Evolutionary conservation across 108 stramenopile species (phyloP), one percentile per base, ranked within the genome.

Genomic region (Aurantiochytrium sp.): DNA sequence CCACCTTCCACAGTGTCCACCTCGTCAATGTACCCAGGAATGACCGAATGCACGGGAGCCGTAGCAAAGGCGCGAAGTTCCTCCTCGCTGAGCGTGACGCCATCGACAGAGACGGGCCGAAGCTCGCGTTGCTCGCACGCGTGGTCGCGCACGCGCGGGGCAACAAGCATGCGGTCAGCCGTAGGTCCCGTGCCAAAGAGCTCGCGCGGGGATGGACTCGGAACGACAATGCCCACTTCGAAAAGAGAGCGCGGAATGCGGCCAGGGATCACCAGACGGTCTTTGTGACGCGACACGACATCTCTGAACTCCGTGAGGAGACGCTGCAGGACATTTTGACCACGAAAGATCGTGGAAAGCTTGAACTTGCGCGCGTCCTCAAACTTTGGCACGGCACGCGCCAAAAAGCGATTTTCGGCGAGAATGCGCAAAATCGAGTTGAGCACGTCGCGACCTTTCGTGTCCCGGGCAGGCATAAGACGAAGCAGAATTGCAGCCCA

Each of bases 401-500:
- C 88, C 14, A 94, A 29, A 19, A 47, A 73, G 3, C 97, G 96
- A 87, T 97, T 97, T 73, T 98, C 96, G 0, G 97, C 95, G 29
- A 99, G 89, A 49, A 97, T 96, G 14, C 96, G 95, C 12, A 99
- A 93, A 23, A 83, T 53, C 57, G 94, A 95, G 18, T 96, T 96
- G 96, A 99, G 97, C 88, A 97, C 96, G 8, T 97, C 94, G 58
- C 95, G 96, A 71, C 95, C 94, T 45, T 93, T 90, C 88, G 95
- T 96, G 89, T 95, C 97, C 89, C 98, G 90, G 5, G 96, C 94
- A 8, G 98, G 98, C 12, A 99, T 93, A 58, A 98, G 60, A 4
- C 97, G 92, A 25, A 98, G 93, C 14, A 99, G 93, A 44, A 98
- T 89, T 59, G 98, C 88, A n/a, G 97, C 99, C 97, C 97, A 97